Evolutionary conservation across 2,329 filamentous ascomycete species (phyloP).

Genomic region (Scedosporium dehoogii): DNA sequence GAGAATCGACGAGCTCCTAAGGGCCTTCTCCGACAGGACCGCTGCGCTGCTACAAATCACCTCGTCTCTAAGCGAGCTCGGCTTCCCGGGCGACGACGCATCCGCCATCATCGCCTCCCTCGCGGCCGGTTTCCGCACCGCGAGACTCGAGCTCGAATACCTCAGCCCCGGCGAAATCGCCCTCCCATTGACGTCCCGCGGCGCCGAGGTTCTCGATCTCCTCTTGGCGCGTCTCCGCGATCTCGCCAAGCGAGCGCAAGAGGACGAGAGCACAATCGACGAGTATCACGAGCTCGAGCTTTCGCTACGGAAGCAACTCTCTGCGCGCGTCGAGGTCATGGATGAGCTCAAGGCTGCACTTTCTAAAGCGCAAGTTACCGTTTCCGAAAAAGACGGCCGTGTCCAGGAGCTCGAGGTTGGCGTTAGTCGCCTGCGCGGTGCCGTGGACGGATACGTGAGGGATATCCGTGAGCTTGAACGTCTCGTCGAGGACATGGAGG

Average conservation of each 20-base stretch:
- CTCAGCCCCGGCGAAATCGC: constrained; percentile 48
- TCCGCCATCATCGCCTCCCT: constrained; percentile 39
- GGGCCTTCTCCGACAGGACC: constrained; percentile 37
- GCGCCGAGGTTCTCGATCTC: constrained; percentile 45
- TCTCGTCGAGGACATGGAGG: constrained; percentile 39
- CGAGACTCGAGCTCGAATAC: constrained; percentile 52
- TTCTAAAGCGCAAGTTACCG: constrained; percentile 16
- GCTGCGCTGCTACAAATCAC: constrained; percentile 35
- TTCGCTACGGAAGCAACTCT: constrained; percentile 46
- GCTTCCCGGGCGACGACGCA: constrained; percentile 38
- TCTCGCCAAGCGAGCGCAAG: constrained; percentile 33
- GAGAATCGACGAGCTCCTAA: constrained; percentile 32
- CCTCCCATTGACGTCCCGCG: constrained; percentile 40
- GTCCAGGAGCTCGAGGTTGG: constrained; percentile 39
- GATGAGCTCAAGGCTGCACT: constrained; percentile 36
- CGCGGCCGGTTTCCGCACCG: constrained; percentile 39
- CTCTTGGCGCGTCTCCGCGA: constrained; percentile 39
- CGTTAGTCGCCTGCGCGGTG: constrained; percentile 39
- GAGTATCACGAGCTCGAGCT: constrained; percentile 49
- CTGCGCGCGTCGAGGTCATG: constrained; percentile 40
- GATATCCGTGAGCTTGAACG: constrained; percentile 45
- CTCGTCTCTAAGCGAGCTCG: constrained; percentile 34
- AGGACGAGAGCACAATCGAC: constrained; percentile 45
- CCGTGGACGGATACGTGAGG: constrained; percentile 40
- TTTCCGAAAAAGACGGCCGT: constrained; percentile 3